Evolutionary conservation across 805 yeast species (phyloP).

Genomic region (Jamesozyma gamospora): DNA sequence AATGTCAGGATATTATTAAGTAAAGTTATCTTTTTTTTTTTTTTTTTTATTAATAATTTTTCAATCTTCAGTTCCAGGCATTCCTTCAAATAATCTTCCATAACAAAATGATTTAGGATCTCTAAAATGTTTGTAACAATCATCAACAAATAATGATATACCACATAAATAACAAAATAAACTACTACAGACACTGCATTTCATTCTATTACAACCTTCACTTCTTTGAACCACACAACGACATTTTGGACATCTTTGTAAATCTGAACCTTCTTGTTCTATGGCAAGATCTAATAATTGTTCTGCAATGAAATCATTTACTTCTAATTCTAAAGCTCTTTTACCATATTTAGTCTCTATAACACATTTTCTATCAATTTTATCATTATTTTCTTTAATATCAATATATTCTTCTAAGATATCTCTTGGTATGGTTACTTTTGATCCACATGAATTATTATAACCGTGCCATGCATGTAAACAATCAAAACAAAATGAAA

Average conservation of each 20-base stretch:
- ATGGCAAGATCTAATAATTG: constrained; percentile 37
- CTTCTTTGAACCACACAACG: constrained; percentile 38
- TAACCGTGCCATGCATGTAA: constrained; percentile 54
- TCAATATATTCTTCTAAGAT: constrained; percentile 32
- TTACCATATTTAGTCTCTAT: constrained; percentile 38
- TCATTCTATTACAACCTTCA: constrained; percentile 61
- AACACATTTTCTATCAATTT: constrained; percentile 26
- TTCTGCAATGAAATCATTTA: constrained; percentile 39
- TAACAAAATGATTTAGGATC: constrained; percentile 36
- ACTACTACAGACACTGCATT: constrained; percentile 39
- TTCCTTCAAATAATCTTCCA: constrained; percentile 44
- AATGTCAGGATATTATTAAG: no score
- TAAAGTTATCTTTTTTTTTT: not conserved
- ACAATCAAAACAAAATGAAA: constrained; percentile 49
- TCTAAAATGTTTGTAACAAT: constrained; percentile 46
- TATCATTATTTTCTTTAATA: constrained; percentile 15
- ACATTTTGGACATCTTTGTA: constrained; percentile 46
- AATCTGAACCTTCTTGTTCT: constrained; percentile 32
- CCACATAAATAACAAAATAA: constrained; percentile 52
- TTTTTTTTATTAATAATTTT: not conserved
- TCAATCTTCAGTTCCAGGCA: constrained; percentile 27
- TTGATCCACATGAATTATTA: constrained; percentile 36
- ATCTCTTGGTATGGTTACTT: constrained; percentile 21
- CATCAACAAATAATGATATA: constrained; percentile 26
- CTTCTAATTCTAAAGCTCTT: constrained; percentile 33